Percentiles rank a stretch among this genome's conserved stretches.
Evolutionary conservation across 1,139 yeast species (phyloP).

Genomic region (Kodamaea alishanica): DNA sequence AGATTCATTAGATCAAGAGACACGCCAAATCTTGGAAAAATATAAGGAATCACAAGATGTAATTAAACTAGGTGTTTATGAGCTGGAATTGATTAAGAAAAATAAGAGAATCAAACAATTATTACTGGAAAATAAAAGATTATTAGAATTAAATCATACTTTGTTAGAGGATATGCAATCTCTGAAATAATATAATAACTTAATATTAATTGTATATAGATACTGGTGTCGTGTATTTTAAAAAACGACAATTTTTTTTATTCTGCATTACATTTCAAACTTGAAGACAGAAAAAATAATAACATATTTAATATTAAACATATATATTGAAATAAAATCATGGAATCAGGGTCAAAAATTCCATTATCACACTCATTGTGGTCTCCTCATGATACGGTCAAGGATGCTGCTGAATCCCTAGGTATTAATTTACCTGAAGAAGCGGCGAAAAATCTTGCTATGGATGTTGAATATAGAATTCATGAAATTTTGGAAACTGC

Average conservation of each 20-base stretch:
- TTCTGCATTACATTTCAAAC: not conserved
- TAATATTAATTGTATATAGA: not conserved
- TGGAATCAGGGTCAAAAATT: conserved; percentile 40
- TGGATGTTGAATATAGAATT: conserved; percentile 97
- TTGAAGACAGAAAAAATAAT: not conserved
- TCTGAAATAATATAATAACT: not conserved
- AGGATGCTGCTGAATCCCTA: conserved; percentile 90
- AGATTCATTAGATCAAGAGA: conserved; percentile 8
- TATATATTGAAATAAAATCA: conserved; percentile 10
- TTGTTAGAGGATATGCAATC: conserved; percentile 18
- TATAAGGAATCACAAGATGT: conserved; percentile 16
- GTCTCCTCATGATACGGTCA: conserved; percentile 97
- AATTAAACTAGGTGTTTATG: conserved; percentile 19
- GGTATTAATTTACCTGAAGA: conserved; percentile 88
- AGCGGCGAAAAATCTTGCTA: conserved; percentile 89
- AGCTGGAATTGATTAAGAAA: conserved; percentile 25
- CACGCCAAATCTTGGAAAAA: conserved; percentile 12
- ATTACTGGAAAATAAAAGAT: conserved; percentile 27
- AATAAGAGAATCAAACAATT: conserved; percentile 25
- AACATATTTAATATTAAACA: not conserved
- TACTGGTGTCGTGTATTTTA: not conserved
- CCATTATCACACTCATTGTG: conserved; percentile 86
- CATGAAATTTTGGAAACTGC: conserved; percentile 96
- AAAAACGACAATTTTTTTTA: not conserved
- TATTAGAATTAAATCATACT: conserved; percentile 34